Base-by-base conservation (phyloP, 192 early-diverging fungal species). In the Coemansia aciculifera region DNA sequence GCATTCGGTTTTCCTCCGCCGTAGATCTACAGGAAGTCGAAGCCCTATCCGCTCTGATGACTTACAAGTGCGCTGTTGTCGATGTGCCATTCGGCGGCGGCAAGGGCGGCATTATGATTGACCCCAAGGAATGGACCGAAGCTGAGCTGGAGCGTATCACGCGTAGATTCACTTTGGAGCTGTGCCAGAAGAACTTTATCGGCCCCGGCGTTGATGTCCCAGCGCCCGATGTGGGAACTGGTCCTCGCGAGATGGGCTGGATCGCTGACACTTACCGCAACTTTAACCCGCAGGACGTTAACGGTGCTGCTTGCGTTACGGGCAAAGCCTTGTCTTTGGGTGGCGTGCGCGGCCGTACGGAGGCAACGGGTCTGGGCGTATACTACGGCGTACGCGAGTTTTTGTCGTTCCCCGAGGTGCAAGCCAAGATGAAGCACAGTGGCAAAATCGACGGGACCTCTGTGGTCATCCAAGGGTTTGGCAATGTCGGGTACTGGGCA, bases 121-220 rank as follows among this genome's bases (percentile, higher is more conserved):
- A 94, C 73, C 92, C 92, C 36, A 89, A 86, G 71, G 87, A 91
- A 62, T 94, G 87, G 75, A 91, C 90, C 19, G 71, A 83, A 17
- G 83, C 86, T 0, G 86, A 92, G 74, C 70, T 94, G 36, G 92
- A 94, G 74, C 79, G 88, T 36, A 94, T 94, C 77, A 94, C 92
- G 31, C 89, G 92, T 59, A 83, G 92, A 21, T 94, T 88, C 65
- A 92, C 92, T 13, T 85, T 92, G 73, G 91, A 92, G 72, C 77
- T 93, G 37, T 91, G 90, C 80, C 92, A 94, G 75, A 92, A 92
- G 87, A 89, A 88, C 69, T 94, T 94, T 76, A 92, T 94, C 42
- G 91, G 91, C 43, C 89, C 92, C 10, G 91, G 90, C 67, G 77
- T 90, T 27, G 92, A 94, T 69, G 92, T 94, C 12, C 92, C 92